These are phyloP conservation scores for Kurtzmaniella quercitrusa DNA, from an alignment of 1,139 yeast genomes.

Conservation along the genomic window DNA sequence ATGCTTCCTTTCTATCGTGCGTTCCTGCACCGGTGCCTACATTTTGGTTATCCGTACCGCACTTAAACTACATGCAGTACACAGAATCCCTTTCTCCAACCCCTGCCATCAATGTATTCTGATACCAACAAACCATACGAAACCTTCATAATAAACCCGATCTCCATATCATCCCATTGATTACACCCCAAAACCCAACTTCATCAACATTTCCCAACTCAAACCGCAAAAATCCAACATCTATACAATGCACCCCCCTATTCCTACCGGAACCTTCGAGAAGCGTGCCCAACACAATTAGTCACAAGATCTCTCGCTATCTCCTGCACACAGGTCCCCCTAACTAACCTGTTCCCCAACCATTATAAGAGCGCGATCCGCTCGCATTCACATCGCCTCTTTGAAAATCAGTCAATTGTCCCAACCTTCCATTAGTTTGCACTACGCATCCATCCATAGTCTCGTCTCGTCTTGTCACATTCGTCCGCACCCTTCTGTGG, in stretches of 20 bases:
- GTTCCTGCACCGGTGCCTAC: background rate
- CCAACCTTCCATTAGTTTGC: background rate
- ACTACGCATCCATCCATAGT: background rate
- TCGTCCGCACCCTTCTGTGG: no score
- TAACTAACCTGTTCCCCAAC: background rate
- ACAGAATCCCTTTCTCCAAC: background rate
- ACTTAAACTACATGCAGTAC: background rate
- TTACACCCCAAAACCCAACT: background rate
- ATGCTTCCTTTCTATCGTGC: no score
- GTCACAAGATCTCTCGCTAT: conserved; percentile 3
- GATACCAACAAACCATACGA: background rate
- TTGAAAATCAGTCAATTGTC: background rate
- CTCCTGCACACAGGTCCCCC: background rate
- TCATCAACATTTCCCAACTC: background rate
- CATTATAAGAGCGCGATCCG: background rate
- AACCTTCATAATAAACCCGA: background rate
- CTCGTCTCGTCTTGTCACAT: no score
- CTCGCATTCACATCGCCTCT: background rate
- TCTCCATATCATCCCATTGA: no score
- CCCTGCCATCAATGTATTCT: background rate
- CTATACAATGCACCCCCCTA: background rate
- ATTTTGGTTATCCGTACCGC: background rate
- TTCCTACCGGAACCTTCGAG: background rate
- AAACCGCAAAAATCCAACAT: background rate
- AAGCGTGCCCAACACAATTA: conserved; percentile 1